Evolutionary conservation across 495 filamentous ascomycete species (phyloP), one percentile per base, ranked within the genome.

Genomic region (Aspergillus incahuasiensis): DNA sequence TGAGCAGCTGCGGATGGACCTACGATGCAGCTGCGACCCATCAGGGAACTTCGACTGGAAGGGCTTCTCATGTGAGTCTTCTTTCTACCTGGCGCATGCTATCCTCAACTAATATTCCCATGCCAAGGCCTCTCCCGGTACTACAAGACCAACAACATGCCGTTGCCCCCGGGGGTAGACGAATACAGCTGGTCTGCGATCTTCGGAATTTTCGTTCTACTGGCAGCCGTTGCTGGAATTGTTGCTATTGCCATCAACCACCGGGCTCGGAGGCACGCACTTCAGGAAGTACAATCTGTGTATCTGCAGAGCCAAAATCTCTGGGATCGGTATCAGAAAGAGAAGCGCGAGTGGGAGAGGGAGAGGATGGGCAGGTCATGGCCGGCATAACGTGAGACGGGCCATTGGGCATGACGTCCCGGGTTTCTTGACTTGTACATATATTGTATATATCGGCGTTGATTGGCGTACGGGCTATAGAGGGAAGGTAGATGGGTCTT

Each of bases 41-140:
- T 86, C 86, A 58, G 89, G 97, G 21, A 97, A 97, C 74, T 97
- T 98, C 76, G 94, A 98, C 69, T 98, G 95, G 95, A 95, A 95
- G 72, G 89, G 89, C 40, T 95, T 94, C 65, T 92, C 90, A 61
- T 96, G 91, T 96, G 78, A 74, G 90, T 77, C 35, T 20, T 19
- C 5, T 1, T n/a, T n/a, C n/a, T 11, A 8, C 45, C 20, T 24
- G 20, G 11, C 48, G 18, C 12, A 38, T 16, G 22, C 16, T 40
- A 18, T 18, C 8, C 35, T 43, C 39, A 9, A 19, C 48, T 68
- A 32, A 61, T 16, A 20, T 28, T 52, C 8, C 49, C 55, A 54
- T 55, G 25, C 39, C 45, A 59, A 83, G 86, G 92, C 79, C 96
- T 92, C 19, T 77, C 88, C 46, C 81, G 85, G 45, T 97, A 80